Evolutionary conservation across 2,329 filamentous ascomycete genomes (phyloP).

Genomic region (Lasiodiplodia hormozganensis): DNA sequence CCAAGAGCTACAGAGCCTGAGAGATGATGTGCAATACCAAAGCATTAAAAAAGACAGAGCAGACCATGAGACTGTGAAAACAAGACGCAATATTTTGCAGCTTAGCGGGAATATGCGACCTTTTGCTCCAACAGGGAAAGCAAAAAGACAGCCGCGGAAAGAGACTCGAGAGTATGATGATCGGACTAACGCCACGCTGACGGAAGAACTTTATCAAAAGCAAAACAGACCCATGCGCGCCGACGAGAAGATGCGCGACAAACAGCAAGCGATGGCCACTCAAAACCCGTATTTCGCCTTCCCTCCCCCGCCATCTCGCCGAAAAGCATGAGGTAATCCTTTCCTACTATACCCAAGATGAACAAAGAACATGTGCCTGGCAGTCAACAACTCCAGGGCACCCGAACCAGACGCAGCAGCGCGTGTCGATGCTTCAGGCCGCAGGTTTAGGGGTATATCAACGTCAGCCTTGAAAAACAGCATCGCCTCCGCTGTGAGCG

Average conservation of each 20-base stretch:
- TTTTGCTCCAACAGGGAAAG: conserved; percentile 19
- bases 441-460: conserved; percentile 26
- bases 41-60: background rate
- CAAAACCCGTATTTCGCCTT: conserved; percentile 25
- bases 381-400: conserved; percentile 10
- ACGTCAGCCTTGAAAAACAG: conserved; percentile 15
- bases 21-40: background rate
- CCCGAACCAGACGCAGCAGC: conserved; percentile 1
- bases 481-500: conserved; percentile 17
- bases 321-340: background rate
- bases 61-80: background rate
- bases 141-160: conserved; percentile 17
- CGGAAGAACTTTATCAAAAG: conserved; percentile 21
- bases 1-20: conserved; percentile 3
- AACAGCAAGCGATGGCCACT: conserved; percentile 14
- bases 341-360: conserved; percentile 28
- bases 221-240: conserved; percentile 10
- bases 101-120: conserved; percentile 13
- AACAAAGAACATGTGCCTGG: conserved; percentile 22
- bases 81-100: conserved; percentile 9
- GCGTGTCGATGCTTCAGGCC: conserved; percentile 10
- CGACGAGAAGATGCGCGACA: conserved; percentile 10
- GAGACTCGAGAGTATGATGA: conserved; percentile 20
- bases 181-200: conserved; percentile 27
- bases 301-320: conserved; percentile 7